Percentiles rank a stretch among this genome's conserved stretches.
Evolutionary conservation across 495 filamentous ascomycete species (phyloP).

Genomic region (Haplographium delicatum): DNA sequence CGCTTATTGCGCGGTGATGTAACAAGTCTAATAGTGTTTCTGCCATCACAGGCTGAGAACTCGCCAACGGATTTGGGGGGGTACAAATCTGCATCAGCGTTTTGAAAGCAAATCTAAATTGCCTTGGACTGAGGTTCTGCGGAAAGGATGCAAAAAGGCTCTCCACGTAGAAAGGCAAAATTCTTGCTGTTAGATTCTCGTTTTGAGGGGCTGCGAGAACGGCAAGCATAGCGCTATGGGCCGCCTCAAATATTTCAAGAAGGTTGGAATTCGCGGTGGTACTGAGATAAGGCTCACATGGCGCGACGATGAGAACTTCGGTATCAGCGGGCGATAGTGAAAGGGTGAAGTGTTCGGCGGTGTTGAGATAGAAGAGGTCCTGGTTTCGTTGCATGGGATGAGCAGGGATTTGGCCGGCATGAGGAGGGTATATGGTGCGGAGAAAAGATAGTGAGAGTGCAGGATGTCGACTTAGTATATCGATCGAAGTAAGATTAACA

Average conservation of each 20-base stretch:
- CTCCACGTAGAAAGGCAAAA: slow-evolving; percentile 84
- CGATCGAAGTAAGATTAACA: slow-evolving; percentile 81
- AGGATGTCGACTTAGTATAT: slow-evolving; percentile 74
- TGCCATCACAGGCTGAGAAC: slow-evolving; percentile 65
- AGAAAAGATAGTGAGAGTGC: slow-evolving; percentile 66
- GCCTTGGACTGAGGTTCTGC: slow-evolving; percentile 70
- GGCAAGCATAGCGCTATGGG: slow-evolving; percentile 81
- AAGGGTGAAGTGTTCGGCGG: slow-evolving; percentile 77
- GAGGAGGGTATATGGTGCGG: slow-evolving; percentile 51
- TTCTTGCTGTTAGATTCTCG: slow-evolving; percentile 59
- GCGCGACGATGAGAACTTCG: slow-evolving; percentile 68
- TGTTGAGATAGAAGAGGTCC: slow-evolving; percentile 90
- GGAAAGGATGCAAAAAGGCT: slow-evolving; percentile 83
- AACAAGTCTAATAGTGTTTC: slow-evolving; percentile 80
- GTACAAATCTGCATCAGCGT: slow-evolving; percentile 82
- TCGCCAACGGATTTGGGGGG: slow-evolving; percentile 69
- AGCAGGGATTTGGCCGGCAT: slow-evolving; percentile 58
- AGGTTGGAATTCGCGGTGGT: slow-evolving; percentile 56
- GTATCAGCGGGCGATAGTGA: slow-evolving; percentile 57
- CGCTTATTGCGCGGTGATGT: slow-evolving; percentile 55
- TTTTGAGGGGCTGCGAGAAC: slow-evolving; percentile 77
- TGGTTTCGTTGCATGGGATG: slow-evolving; percentile 74
- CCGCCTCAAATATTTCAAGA: slow-evolving; percentile 81
- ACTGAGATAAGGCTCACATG: slow-evolving; percentile 72
- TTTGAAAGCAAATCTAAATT: slow-evolving; percentile 92